Conservation (phyloP, 1,139 yeast species). For the Candida sanyaensis region DNA sequence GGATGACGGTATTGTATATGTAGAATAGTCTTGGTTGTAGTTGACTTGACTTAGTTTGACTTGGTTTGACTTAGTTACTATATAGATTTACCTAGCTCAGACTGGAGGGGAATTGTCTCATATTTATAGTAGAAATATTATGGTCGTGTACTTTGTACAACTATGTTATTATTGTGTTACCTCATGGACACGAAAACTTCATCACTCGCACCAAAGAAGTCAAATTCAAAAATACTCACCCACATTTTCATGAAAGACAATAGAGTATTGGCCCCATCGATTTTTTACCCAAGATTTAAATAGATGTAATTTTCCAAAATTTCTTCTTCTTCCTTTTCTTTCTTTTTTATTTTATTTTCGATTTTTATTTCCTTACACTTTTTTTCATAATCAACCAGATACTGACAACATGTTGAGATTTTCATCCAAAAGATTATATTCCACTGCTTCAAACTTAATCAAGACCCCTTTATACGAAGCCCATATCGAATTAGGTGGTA, state of each 20-base stretch:
- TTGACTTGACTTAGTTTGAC: too few relatives aligned
- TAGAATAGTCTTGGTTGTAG: too few relatives aligned
- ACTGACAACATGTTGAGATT: conserved; percentile 19
- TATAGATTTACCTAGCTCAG: too few relatives aligned
- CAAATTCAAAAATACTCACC: background rate
- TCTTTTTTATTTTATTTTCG: background rate
- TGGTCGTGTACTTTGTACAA: too few relatives aligned
- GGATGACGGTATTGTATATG: too few relatives aligned
- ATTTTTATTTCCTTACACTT: background rate
- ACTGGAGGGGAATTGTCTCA: too few relatives aligned
- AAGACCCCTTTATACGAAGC: conserved; percentile 84
- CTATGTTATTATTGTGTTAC: too few relatives aligned
- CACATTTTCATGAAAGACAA: background rate
- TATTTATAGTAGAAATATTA: too few relatives aligned
- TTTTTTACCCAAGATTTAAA: background rate
- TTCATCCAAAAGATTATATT: conserved; percentile 25
- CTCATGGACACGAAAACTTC: too few relatives aligned
- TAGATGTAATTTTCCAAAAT: background rate
- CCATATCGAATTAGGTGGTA: conserved; percentile 78
- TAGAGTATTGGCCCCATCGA: background rate
- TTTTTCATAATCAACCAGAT: background rate
- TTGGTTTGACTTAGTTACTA: too few relatives aligned
- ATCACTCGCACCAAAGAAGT: conserved; percentile 1
- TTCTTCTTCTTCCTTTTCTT: background rate
- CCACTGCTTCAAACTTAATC: conserved; percentile 27